phyloP scores from a whole-genome alignment of 371 early-diverging fungal species.

The Mortierella sp. region DNA sequence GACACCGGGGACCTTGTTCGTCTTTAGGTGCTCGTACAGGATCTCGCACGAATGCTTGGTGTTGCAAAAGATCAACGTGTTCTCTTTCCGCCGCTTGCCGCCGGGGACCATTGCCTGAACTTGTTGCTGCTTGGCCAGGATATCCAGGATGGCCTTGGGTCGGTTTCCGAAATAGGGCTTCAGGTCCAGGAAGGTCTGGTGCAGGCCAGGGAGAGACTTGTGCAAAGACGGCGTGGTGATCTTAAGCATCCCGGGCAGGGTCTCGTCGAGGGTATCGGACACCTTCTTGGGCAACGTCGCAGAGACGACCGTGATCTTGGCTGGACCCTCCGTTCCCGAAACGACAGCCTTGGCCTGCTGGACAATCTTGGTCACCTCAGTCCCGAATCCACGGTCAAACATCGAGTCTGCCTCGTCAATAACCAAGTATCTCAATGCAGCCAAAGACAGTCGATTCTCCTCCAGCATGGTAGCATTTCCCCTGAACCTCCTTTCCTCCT shows the following conservation, averaged over 20 bases:
- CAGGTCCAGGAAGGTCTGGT: constrained; percentile 84
- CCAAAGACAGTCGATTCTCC: constrained; percentile 66
- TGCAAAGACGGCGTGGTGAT: constrained; percentile 91
- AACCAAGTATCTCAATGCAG: constrained; percentile 74
- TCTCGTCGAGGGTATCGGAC: constrained; percentile 66
- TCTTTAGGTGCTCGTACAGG: constrained; percentile 69
- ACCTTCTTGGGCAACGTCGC: constrained; percentile 92
- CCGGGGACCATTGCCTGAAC: not conserved
- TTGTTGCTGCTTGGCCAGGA: constrained; percentile 74
- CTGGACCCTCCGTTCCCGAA: constrained; percentile 9
- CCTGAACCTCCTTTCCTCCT: constrained; percentile 24
- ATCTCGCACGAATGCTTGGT: constrained; percentile 75
- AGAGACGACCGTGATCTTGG: constrained; percentile 74
- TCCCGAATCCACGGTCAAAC: constrained; percentile 86
- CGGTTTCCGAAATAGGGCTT: constrained; percentile 72
- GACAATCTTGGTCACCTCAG: constrained; percentile 70
- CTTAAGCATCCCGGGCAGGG: constrained; percentile 70
- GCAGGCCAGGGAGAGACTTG: constrained; percentile 78
- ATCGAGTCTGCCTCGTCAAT: constrained; percentile 96
- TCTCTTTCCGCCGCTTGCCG: constrained; percentile 40
- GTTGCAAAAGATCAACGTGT: constrained; percentile 91
- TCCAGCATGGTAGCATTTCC: constrained; percentile 35
- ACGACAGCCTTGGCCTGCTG: constrained; percentile 43
- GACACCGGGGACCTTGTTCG: constrained; percentile 70
- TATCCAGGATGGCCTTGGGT: constrained; percentile 77